Conservation (phyloP, 202 grass and related monocot species). For the Panicum hallii region DNA sequence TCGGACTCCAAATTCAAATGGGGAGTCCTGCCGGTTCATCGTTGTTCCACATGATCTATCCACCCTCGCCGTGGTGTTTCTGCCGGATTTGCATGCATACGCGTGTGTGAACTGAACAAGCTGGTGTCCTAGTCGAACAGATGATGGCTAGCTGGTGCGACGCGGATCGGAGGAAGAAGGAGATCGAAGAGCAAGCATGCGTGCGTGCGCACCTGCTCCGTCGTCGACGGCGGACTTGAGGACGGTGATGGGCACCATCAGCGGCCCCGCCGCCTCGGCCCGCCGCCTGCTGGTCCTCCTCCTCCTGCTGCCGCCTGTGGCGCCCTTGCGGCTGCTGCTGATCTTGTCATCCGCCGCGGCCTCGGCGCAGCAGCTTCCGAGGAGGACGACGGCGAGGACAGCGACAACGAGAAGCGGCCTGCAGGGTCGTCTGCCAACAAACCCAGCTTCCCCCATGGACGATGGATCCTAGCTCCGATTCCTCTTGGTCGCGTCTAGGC, state of each 20-base stretch:
- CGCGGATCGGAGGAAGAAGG: too few species aligned
- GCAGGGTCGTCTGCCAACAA: too few species aligned
- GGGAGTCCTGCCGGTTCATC: too few species aligned
- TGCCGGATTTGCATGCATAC: too few species aligned
- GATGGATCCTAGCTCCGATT: too few species aligned
- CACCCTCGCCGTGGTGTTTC: too few species aligned
- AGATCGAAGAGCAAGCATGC: neutral
- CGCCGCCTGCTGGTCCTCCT: conserved; percentile 1
- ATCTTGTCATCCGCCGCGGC: neutral
- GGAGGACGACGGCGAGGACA: neutral
- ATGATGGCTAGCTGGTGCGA: too few species aligned
- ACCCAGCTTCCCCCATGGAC: neutral
- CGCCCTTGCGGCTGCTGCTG: neutral
- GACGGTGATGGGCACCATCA: conserved; percentile 72
- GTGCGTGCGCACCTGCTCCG: conserved; percentile 64
- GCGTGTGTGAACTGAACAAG: too few species aligned
- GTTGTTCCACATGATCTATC: too few species aligned
- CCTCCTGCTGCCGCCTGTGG: neutral
- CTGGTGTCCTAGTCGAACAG: too few species aligned
- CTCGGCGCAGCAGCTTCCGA: conserved; percentile 7
- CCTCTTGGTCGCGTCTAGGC: neutral
- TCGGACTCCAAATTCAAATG: too few species aligned
- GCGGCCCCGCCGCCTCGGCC: conserved; percentile 5
- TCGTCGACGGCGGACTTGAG: conserved; percentile 59
- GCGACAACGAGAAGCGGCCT: neutral